Conservation (phyloP, 495 filamentous ascomycete species). For the Penicillium silybi region DNA sequence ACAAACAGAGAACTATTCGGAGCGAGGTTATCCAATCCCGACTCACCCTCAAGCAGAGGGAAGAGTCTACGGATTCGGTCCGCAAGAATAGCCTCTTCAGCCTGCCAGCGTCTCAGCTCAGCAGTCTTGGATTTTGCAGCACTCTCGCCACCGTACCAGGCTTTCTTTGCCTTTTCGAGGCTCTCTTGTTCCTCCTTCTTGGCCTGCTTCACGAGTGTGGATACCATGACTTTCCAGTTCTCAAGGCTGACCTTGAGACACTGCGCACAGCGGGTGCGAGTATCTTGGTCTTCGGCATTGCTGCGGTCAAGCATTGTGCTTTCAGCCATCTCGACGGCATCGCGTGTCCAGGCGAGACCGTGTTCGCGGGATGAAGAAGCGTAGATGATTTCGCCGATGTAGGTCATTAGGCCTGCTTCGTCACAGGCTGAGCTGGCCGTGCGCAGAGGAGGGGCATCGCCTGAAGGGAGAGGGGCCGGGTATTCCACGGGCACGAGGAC, state of each 20-base stretch:
- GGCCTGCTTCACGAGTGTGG: slow-evolving; percentile 48
- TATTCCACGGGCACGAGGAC: slow-evolving; percentile 53
- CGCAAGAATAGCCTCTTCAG: slow-evolving; percentile 37
- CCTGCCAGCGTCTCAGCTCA: slow-evolving; percentile 36
- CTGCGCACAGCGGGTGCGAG: slow-evolving; percentile 59
- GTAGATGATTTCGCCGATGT: slow-evolving; percentile 93
- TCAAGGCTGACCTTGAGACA: slow-evolving; percentile 66
- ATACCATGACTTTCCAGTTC: slow-evolving; percentile 74
- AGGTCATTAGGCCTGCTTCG: slow-evolving; percentile 78
- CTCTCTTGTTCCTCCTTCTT: slow-evolving; percentile 40
- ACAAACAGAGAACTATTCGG: slow-evolving; percentile 36
- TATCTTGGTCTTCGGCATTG: slow-evolving; percentile 36
- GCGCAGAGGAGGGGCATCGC: slow-evolving; percentile 59
- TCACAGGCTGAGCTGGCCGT: slow-evolving; percentile 64
- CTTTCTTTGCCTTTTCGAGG: slow-evolving; percentile 32
- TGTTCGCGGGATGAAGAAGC: slow-evolving; percentile 57
- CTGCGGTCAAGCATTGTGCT: slow-evolving; percentile 35
- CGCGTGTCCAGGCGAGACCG: slow-evolving; percentile 80
- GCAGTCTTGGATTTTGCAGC: slow-evolving; percentile 22
- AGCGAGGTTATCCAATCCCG: slow-evolving; percentile 26
- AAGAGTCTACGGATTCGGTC: slow-evolving; percentile 34
- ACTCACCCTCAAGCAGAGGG: slow-evolving; percentile 32
- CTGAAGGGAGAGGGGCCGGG: slow-evolving; percentile 61
- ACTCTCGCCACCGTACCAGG: slow-evolving; percentile 49
- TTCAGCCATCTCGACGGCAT: slow-evolving; percentile 70